These are phyloP conservation scores for Serpula lacrymans DNA, from an alignment of 768 basidiomycete genomes.

Conservation along the genomic window DNA sequence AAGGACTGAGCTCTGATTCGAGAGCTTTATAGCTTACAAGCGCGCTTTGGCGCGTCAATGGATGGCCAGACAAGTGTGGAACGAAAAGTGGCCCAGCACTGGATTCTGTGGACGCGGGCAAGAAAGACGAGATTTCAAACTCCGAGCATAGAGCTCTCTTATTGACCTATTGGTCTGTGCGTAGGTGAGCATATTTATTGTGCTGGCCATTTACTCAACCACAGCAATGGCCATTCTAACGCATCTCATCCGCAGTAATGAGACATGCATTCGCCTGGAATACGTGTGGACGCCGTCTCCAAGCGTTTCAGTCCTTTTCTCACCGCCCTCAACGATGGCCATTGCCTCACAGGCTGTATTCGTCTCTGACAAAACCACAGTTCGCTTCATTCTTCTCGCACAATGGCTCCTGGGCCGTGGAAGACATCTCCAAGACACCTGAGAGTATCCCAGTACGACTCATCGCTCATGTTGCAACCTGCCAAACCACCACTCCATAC, in stretches of 20 bases:
- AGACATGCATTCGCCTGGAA: no score
- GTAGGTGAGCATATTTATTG: no score
- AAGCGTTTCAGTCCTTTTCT: slow-evolving; percentile 13
- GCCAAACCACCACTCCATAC: slow-evolving; percentile 22
- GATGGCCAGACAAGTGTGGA: no score
- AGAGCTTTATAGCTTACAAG: no score
- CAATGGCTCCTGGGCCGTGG: slow-evolving; percentile 50
- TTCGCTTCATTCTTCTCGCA: slow-evolving; percentile 62
- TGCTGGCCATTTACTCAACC: no score
- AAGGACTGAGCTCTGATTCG: no score
- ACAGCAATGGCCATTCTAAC: no score
- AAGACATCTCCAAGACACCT: background rate
- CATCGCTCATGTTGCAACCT: slow-evolving; percentile 10
- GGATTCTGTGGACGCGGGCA: background rate
- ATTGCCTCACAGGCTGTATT: slow-evolving; percentile 22
- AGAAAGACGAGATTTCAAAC: slow-evolving; percentile 25
- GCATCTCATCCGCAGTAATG: no score
- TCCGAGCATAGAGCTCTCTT: slow-evolving; percentile 18
- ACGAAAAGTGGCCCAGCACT: no score
- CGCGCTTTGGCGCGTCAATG: no score
- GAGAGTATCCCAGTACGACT: slow-evolving; percentile 8
- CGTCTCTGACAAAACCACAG: slow-evolving; percentile 14
- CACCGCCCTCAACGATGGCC: slow-evolving; percentile 6
- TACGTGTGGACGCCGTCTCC: no score
- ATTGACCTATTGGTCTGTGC: slow-evolving; percentile 7